A percentile compares a stretch with the other conserved stretches of the same genome.
These are phyloP conservation scores for Carallia pectinifolia DNA, from an alignment of 345 rosid species.

Conservation along the genomic window DNA sequence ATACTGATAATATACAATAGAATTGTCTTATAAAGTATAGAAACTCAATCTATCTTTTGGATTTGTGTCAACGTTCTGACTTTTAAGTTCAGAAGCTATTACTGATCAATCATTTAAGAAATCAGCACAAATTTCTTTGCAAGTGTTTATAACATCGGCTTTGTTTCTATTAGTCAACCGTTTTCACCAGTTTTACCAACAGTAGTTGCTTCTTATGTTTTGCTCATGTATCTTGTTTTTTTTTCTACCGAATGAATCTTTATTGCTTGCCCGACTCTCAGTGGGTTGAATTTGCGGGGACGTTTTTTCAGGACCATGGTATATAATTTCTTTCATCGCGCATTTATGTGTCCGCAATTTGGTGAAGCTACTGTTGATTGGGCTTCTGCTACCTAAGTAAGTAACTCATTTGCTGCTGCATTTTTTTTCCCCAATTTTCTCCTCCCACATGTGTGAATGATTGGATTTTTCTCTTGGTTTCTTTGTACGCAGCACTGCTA, in stretches of 20 bases:
- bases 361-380: constrained; percentile 53
- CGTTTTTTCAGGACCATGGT: constrained; percentile 70
- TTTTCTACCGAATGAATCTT: not conserved
- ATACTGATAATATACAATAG: too few species aligned
- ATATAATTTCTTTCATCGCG: constrained; percentile 64
- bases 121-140: too few species aligned
- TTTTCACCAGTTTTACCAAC: too few species aligned
- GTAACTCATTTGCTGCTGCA: constrained; percentile 27
- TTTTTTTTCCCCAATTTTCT: not conserved
- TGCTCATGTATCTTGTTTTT: not conserved
- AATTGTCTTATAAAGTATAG: too few species aligned
- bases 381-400: constrained; percentile 61
- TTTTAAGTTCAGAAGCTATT: too few species aligned
- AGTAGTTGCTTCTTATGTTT: too few species aligned
- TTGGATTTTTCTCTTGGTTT: not conserved
- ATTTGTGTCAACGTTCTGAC: too few species aligned
- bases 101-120: too few species aligned
- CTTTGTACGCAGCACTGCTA: constrained; percentile 44
- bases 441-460: not conserved
- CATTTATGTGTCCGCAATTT: constrained; percentile 63
- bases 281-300: constrained; percentile 40
- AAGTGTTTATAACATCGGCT: too few species aligned
- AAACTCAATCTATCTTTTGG: too few species aligned
- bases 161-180: too few species aligned
- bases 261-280: not conserved